phyloP scores from a whole-genome alignment of 768 basidiomycete species.

The Lactarius indigo region DNA sequence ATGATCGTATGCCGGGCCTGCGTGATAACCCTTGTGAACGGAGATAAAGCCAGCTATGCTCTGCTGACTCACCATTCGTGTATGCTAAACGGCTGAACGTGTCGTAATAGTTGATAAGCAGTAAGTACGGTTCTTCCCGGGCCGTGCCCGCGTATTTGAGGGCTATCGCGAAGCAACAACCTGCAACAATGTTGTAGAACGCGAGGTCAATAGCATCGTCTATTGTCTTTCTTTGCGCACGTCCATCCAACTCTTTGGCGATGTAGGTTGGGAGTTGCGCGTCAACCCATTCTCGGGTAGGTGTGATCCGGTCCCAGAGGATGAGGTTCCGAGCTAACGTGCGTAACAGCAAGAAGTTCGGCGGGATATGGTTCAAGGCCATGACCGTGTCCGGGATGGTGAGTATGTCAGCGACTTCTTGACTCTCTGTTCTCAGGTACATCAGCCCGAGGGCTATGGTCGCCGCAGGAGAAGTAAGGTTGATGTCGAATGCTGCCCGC shows the following conservation, averaged over 20 bases:
- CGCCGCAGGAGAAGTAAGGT: slow-evolving; percentile 88
- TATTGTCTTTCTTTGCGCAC: slow-evolving; percentile 43
- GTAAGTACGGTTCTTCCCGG: slow-evolving; percentile 79
- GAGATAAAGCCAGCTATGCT: slow-evolving; percentile 1
- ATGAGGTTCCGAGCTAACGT: slow-evolving; percentile 76
- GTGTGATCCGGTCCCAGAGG: slow-evolving; percentile 77
- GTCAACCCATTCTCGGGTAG: slow-evolving; percentile 70
- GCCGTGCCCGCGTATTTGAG: slow-evolving; percentile 95
- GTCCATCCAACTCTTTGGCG: slow-evolving; percentile 52
- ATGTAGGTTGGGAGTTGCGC: slow-evolving; percentile 70
- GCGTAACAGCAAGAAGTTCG: slow-evolving; percentile 80
- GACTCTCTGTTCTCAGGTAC: slow-evolving; percentile 82
- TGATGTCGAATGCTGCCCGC: slow-evolving; percentile 68
- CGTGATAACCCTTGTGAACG: slow-evolving; percentile 3
- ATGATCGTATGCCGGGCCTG: slow-evolving; percentile 79
- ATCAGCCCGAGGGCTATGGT: slow-evolving; percentile 87
- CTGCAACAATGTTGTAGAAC: slow-evolving; percentile 87
- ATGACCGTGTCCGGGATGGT: slow-evolving; percentile 78
- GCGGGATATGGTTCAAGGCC: slow-evolving; percentile 81
- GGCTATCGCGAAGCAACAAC: slow-evolving; percentile 87
- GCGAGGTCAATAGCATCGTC: slow-evolving; percentile 82
- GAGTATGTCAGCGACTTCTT: slow-evolving; percentile 83
- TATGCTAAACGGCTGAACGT: slow-evolving; percentile 69
- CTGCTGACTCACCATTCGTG: slow-evolving; percentile 51
- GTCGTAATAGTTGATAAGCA: slow-evolving; percentile 81